These are phyloP conservation scores for Coemansia sp. DNA, from an alignment of 192 early-diverging fungal species.

Conservation along the genomic window DNA sequence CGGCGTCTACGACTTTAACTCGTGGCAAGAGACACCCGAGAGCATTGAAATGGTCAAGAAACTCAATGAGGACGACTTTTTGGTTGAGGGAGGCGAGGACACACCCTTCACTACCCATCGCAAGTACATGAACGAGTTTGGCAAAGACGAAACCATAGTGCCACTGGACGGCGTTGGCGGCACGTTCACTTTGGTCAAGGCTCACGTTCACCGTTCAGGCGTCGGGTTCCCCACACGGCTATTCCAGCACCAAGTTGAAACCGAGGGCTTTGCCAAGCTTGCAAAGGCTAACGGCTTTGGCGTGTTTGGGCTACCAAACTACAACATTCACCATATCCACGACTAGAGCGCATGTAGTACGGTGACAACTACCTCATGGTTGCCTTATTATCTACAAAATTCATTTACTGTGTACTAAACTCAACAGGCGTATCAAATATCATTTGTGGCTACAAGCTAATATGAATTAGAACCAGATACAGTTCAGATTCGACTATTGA, in stretches of 20 bases:
- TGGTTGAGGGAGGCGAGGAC: conserved; percentile 47
- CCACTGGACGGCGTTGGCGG: conserved; percentile 69
- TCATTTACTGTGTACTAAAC: no score
- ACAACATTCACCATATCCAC: conserved; percentile 55
- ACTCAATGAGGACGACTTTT: conserved; percentile 37
- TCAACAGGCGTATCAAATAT: no score
- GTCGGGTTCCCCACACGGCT: conserved; percentile 64
- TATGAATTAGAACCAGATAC: no score
- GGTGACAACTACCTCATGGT: neutral
- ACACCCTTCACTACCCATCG: conserved; percentile 44
- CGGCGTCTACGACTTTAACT: conserved; percentile 67
- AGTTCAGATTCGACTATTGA: no score
- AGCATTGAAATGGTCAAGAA: conserved; percentile 52
- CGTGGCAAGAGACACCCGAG: conserved; percentile 65
- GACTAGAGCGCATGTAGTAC: conserved; percentile 29
- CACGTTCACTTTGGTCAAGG: conserved; percentile 67
- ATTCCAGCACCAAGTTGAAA: conserved; percentile 69
- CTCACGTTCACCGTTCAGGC: conserved; percentile 66
- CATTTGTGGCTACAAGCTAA: no score
- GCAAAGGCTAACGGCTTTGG: conserved; percentile 64
- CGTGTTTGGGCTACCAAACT: conserved; percentile 65
- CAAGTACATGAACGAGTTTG: conserved; percentile 42
- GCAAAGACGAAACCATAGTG: conserved; percentile 50
- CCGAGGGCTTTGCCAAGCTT: conserved; percentile 73
- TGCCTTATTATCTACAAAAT: no score